Conservation (phyloP, 805 yeast genomes). For the Teunomyces atbi region DNA sequence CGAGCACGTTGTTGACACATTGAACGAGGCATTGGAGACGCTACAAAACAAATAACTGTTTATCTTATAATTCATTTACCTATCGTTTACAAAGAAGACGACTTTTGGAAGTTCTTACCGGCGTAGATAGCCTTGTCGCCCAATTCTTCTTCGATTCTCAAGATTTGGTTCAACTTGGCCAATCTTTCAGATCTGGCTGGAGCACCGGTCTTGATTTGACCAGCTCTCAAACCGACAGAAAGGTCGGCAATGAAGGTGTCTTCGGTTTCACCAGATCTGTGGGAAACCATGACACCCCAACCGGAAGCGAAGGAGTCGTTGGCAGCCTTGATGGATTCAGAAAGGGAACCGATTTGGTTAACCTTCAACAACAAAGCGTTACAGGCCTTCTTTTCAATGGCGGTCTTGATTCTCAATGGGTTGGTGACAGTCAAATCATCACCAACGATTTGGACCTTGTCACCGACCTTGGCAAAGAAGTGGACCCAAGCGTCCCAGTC, state of each 20-base stretch:
- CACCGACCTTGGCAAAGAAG: constrained; percentile 68
- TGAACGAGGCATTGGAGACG: constrained; percentile 42
- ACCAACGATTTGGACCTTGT: constrained; percentile 86
- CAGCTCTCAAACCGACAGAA: constrained; percentile 95
- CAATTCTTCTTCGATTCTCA: constrained; percentile 97
- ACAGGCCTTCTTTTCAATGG: constrained; percentile 95
- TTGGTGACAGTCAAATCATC: constrained; percentile 99
- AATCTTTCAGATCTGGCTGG: constrained; percentile 99
- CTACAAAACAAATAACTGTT: neutral
- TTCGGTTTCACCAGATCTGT: constrained; percentile 99
- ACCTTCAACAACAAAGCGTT: constrained; percentile 94
- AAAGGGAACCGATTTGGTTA: constrained; percentile 95
- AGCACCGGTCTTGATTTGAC: constrained; percentile 99
- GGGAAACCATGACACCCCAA: constrained; percentile 99
- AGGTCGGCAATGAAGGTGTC: constrained; percentile 98
- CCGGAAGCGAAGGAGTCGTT: constrained; percentile 90
- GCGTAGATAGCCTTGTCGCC: constrained; percentile 97
- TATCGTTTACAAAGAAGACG: constrained; percentile 36
- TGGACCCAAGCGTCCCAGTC: constrained; percentile 98
- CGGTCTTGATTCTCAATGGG: constrained; percentile 91
- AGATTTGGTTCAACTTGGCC: constrained; percentile 97
- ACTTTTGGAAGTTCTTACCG: constrained; percentile 80
- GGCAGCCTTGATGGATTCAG: constrained; percentile 97
- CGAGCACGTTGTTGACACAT: constrained; percentile 38
- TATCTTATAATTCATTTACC: neutral